Conservation (phyloP, 2,329 filamentous ascomycete species). For the Penicillium sp. region DNA sequence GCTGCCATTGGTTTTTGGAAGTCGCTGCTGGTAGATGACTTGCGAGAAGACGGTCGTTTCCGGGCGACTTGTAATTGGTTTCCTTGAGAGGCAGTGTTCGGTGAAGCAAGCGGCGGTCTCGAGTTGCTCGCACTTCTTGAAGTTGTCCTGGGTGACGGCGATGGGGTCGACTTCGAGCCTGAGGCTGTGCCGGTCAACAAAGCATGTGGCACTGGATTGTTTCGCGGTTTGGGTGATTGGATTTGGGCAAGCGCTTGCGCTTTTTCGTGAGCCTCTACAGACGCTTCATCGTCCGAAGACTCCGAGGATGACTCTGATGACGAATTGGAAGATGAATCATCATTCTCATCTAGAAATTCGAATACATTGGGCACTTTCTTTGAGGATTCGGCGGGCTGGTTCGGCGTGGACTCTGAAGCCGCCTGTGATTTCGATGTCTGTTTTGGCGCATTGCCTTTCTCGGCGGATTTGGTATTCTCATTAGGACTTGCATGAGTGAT, state of each 20-base stretch:
- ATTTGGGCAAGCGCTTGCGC: constrained; percentile 15
- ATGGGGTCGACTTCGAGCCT: constrained; percentile 10
- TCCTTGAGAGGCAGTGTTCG: constrained; percentile 23
- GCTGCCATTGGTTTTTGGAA: constrained; percentile 17
- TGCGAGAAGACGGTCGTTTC: constrained; percentile 20
- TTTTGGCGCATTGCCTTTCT: constrained; percentile 15
- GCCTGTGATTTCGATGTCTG: constrained; percentile 16
- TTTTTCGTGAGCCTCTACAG: constrained; percentile 4
- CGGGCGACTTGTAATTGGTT: constrained; percentile 26
- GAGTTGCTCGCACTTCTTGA: constrained; percentile 19
- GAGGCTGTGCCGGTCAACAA: constrained; percentile 10
- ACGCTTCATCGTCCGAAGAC: constrained; percentile 15
- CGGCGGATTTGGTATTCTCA: constrained; percentile 14
- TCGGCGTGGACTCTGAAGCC: constrained; percentile 5
- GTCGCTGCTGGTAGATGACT: constrained; percentile 18
- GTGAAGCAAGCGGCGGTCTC: constrained; percentile 19
- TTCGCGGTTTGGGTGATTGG: constrained; percentile 19
- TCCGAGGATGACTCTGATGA: constrained; percentile 18
- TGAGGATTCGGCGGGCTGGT: constrained; percentile 14
- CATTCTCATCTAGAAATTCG: constrained; percentile 33
- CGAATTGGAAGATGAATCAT: constrained; percentile 15
- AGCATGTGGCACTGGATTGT: constrained; percentile 12
- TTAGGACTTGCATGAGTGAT: constrained; percentile 18
- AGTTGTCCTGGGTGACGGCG: constrained; percentile 2
- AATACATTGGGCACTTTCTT: constrained; percentile 35